Evolutionary conservation across 768 basidiomycete species (phyloP).

Genomic region (Russula sp.): DNA sequence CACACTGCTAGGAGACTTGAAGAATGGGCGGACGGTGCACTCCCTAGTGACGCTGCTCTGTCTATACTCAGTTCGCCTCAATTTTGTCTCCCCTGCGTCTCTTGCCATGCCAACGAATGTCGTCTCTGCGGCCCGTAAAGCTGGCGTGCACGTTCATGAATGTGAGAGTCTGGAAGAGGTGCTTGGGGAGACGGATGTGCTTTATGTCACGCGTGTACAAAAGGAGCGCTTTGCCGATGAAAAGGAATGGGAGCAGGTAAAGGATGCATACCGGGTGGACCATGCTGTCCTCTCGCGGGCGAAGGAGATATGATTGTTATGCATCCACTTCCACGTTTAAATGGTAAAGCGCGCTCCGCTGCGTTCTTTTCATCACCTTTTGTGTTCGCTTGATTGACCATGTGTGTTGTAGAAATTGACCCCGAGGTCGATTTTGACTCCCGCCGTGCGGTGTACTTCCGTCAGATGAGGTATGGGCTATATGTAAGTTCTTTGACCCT

Average conservation of each 20-base stretch:
- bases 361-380: not conserved
- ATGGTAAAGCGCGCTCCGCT: constrained; percentile 49
- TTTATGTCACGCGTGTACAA: constrained; percentile 95
- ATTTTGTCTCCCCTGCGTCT: constrained; percentile 88
- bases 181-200: constrained; percentile 87
- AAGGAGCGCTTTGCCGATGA: constrained; percentile 86
- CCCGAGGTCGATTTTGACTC: constrained; percentile 97
- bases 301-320: constrained; percentile 97
- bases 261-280: constrained; percentile 89
- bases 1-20: constrained; percentile 90
- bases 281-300: constrained; percentile 91
- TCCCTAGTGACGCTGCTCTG: constrained; percentile 89
- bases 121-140: constrained; percentile 77
- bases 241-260: constrained; percentile 85
- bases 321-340: constrained; percentile 96
- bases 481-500: constrained; percentile 62
- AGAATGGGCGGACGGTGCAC: constrained; percentile 97
- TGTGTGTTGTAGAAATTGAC: constrained; percentile 74
- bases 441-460: constrained; percentile 93
- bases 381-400: constrained; percentile 12
- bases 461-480: constrained; percentile 97
- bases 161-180: constrained; percentile 91
- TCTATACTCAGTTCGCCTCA: constrained; percentile 89
- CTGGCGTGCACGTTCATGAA: constrained; percentile 72
- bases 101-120: constrained; percentile 88